Base-by-base conservation (phyloP, 164 flowering plant genomes). In the Litsea cubeba region DNA sequence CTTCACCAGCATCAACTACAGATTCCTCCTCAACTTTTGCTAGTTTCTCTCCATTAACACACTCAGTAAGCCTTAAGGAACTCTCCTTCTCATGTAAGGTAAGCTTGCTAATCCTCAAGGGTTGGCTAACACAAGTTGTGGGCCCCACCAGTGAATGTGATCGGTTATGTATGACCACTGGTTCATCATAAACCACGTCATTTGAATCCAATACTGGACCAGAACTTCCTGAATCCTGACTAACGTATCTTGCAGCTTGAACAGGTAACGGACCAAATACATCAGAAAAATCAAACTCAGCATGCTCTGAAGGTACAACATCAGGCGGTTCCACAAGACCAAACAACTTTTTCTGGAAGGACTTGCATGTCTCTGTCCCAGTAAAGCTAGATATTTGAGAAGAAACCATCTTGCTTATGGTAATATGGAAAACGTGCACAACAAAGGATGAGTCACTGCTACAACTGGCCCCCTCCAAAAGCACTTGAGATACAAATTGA, bases 281-380 rank as follows among this genome's bases (percentile, higher is more conserved):
- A 81, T 95, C 97, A 70, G 88, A 81, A 79, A 94, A 94, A 76
- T 92, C 97, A 49, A 94, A 81, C 73, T 94, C 97, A 62, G 79
- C 79, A 50, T 84, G 64, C 68, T 91, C 93, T 0, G 83, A 50
- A 20, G 76, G 71, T 30, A 65, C 25, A 14, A 30, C 25, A 78
- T 85, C 89, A 25, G 86, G 82, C 28, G 82, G 75, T 14, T 69
- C 77, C 68, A 74, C 30, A 57, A 88, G 83, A 67, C 84, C 78
- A 69, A 82, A 75, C 54, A 87, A 62, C 76, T 82, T 83, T 65
- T 68, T 78, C 40, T 28, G 81, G 40, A 84, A 50, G 51, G 86
- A 72, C 24, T 79, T 83, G 80, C 77, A 50, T 23, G 69, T 66
- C 12, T 3, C 3, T 10, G 75, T 63, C 69, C 83, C 79, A 46